Evolutionary conservation across 129 eudicot genomes (phyloP).

Genomic region (Heracleum sosnowskyi): DNA sequence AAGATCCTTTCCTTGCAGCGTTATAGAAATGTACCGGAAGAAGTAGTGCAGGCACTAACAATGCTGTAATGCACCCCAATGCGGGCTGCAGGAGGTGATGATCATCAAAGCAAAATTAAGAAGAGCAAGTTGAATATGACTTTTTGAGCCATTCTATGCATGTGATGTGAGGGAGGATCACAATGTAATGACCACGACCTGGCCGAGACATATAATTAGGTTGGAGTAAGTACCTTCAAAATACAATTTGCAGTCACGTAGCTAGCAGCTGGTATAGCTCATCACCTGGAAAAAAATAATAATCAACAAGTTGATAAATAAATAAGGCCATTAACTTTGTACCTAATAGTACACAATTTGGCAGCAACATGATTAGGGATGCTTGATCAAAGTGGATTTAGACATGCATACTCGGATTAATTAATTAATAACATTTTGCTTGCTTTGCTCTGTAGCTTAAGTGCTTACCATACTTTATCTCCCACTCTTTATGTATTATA

Average conservation of each 20-base stretch:
- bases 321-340: background rate
- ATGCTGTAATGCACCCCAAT: background rate
- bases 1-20: constrained; percentile 51
- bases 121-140: constrained; percentile 17
- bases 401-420: background rate
- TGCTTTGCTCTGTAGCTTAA: background rate
- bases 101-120: constrained; percentile 4
- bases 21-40: constrained; percentile 42
- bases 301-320: background rate
- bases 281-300: background rate
- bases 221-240: background rate
- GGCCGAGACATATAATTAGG: background rate
- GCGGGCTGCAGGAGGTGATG: background rate
- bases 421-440: background rate
- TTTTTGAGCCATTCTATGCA: constrained; percentile 33
- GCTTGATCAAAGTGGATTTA: background rate
- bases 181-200: constrained; percentile 17
- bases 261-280: background rate
- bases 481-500: background rate
- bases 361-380: background rate
- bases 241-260: no score
- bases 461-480: background rate
- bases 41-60: background rate
- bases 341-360: no score
- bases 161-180: constrained; percentile 41